Base-by-base conservation (phyloP, 2,329 filamentous ascomycete genomes). In the Bipolaris victoriae region DNA sequence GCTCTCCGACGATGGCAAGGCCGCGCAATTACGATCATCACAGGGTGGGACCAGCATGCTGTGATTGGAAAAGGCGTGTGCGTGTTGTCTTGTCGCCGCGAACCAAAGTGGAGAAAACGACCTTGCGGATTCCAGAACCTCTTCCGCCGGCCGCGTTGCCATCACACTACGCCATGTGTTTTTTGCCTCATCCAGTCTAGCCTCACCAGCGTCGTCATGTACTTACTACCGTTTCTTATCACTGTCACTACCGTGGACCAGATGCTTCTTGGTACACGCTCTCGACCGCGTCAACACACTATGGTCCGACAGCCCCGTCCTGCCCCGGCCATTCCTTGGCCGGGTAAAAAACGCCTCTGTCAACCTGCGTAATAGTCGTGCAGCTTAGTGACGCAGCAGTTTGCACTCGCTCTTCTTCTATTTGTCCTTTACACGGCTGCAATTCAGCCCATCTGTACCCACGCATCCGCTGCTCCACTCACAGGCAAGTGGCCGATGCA, bases 1-100 rank as follows among this genome's bases (percentile, higher is more conserved):
- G n/a, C 15, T 9, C 9, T 15, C 26, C 24, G 15, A 9, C 43
- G 9, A 41, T 41, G 24, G 43, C 43, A 60, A 57, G 60, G 63
- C 62, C 65, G 63, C 69, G 69, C 68, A 72, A 73, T 72, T 69
- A 58, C 55, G 64, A 72, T 72, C 62, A 61, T 55, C 69, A 55
- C 46, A 44, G 52, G 55, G 64, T 66, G 67, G 66, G 52, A 59
- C 57, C 57, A 16, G 46, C 15, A 40, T 36, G 20, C 36, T 44
- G 56, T 61, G 60, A 63, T 67, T 64, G 64, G 59, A 55, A 59
- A 43, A 48, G 48, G 47, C 39, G 57, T 54, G 52, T 60, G 62
- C 60, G 61, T 57, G 63, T 57, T 61, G 50, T 65, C 65, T 64
- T 58, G 65, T 65, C 64, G 64, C 64, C 64, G 61, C 58, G 58